A percentile compares a stretch with the other conserved stretches of the same genome.
Conservation (phyloP, 768 basidiomycete genomes). For the Rhizopogon salebrosus region DNA sequence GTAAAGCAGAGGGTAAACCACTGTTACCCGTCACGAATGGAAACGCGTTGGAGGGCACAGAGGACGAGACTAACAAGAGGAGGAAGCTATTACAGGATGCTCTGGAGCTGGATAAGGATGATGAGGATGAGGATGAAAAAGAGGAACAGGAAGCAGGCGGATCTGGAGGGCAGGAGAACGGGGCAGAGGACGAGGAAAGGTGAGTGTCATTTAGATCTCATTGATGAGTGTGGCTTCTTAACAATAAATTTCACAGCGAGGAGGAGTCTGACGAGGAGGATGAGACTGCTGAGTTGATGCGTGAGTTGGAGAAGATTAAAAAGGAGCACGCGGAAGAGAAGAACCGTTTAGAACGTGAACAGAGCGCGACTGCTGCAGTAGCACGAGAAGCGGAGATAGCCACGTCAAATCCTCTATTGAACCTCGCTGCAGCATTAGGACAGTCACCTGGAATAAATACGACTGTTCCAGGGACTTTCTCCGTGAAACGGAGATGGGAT, state of each 20-base stretch:
- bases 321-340: conserved; percentile 94
- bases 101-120: conserved; percentile 84
- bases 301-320: conserved; percentile 98
- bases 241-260: conserved; percentile 30
- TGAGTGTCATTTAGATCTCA: conserved; percentile 16
- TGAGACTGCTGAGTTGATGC: conserved; percentile 88
- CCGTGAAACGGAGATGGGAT: conserved; percentile 93
- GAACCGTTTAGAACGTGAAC: conserved; percentile 71
- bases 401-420: conserved; percentile 80
- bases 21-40: conserved; percentile 34
- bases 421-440: conserved; percentile 87
- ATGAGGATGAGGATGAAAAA: conserved; percentile 67
- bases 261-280: conserved; percentile 72
- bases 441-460: conserved; percentile 70
- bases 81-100: conserved; percentile 85
- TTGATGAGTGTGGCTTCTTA: not conserved
- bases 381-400: conserved; percentile 81
- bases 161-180: conserved; percentile 29
- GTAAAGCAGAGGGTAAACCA: conserved; percentile 78
- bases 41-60: conserved; percentile 26
- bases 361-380: conserved; percentile 53
- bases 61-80: conserved; percentile 72
- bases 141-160: conserved; percentile 28
- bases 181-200: conserved; percentile 47
- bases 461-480: conserved; percentile 75